Evolutionary conservation across 2,329 filamentous ascomycete genomes (phyloP).

Genomic region (Bipolaris victoriae): DNA sequence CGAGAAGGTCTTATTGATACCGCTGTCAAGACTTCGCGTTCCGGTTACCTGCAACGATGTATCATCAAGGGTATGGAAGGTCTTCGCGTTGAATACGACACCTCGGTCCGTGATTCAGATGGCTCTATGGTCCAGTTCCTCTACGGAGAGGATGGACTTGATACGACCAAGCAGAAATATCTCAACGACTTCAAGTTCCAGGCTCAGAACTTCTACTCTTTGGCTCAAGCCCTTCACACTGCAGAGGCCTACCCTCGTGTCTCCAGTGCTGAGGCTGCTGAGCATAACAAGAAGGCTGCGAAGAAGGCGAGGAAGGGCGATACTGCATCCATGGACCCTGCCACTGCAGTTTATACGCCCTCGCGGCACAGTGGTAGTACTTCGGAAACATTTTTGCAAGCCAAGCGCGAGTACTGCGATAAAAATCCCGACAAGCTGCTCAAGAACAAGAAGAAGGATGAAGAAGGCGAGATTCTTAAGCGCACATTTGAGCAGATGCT

Average conservation of each 20-base stretch:
- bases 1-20: constrained; percentile 98
- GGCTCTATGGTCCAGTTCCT: constrained; percentile 93
- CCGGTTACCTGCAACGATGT: constrained; percentile 94
- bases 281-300: constrained; percentile 69
- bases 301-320: constrained; percentile 80
- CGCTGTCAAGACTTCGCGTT: constrained; percentile 96
- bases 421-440: constrained; percentile 69
- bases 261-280: constrained; percentile 69
- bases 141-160: constrained; percentile 94
- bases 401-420: constrained; percentile 77
- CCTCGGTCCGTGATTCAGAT: constrained; percentile 90
- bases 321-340: constrained; percentile 73
- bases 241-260: constrained; percentile 60
- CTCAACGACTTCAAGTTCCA: constrained; percentile 89
- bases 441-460: constrained; percentile 64
- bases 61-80: constrained; percentile 99
- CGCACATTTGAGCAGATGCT: constrained; percentile 84
- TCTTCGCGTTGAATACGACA: constrained; percentile 88
- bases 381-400: constrained; percentile 82
- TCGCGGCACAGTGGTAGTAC: constrained; percentile 81
- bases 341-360: constrained; percentile 74
- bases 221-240: constrained; percentile 77
- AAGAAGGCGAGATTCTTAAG: constrained; percentile 54
- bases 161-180: constrained; percentile 93
- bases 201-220: constrained; percentile 81